phyloP scores from a whole-genome alignment of 768 basidiomycete species.

The Psilocybe sp. region DNA sequence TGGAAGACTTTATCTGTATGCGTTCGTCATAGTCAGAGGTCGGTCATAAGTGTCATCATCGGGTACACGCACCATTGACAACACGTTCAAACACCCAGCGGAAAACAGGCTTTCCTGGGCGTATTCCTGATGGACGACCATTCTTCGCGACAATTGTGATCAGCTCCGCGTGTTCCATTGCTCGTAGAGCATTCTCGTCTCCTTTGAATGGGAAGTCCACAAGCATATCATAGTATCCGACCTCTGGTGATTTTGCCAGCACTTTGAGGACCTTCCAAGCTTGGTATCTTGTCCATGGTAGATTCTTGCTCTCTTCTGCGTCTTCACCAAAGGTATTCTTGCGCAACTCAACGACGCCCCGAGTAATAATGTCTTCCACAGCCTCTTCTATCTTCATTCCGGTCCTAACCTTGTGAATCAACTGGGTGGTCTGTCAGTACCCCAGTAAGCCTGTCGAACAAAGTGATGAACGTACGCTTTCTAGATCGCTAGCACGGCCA shows the following conservation, averaged over 20 bases:
- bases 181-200: constrained; percentile 76
- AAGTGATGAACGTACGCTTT: constrained; percentile 52
- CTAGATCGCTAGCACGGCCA: constrained; percentile 87
- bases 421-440: constrained; percentile 32
- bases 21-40: not conserved
- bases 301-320: constrained; percentile 75
- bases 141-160: constrained; percentile 77
- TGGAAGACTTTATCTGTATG: constrained; percentile 68
- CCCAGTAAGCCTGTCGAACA: not conserved
- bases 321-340: constrained; percentile 96
- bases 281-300: constrained; percentile 86
- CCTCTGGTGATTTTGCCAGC: constrained; percentile 67
- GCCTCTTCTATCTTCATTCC: constrained; percentile 74
- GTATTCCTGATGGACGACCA: constrained; percentile 80
- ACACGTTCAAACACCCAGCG: constrained; percentile 82
- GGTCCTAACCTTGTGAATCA: constrained; percentile 81
- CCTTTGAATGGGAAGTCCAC: constrained; percentile 89
- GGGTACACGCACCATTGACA: constrained; percentile 57
- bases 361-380: constrained; percentile 84
- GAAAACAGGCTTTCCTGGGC: constrained; percentile 90
- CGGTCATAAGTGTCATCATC: not conserved
- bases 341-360: constrained; percentile 77
- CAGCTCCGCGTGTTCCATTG: constrained; percentile 87
- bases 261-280: constrained; percentile 81
- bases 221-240: constrained; percentile 80